These are phyloP conservation scores for Allantophomopsis cytisporea DNA, from an alignment of 2,329 filamentous ascomycete genomes.

Conservation along the genomic window DNA sequence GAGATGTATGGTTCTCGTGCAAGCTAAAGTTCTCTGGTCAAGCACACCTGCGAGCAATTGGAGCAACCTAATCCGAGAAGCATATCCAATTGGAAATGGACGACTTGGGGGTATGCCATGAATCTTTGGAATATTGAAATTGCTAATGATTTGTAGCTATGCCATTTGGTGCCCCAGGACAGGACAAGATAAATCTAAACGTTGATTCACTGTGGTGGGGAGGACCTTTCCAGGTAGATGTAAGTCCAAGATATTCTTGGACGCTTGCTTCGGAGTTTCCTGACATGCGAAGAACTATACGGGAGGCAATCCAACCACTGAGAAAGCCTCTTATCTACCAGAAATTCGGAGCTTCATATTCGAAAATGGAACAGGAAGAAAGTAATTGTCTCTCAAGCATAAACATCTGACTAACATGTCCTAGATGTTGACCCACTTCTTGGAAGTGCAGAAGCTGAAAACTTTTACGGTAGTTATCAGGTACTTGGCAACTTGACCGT, in stretches of 20 bases:
- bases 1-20: too few relatives aligned
- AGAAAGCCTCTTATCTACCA: conserved; percentile 21
- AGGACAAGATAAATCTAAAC: conserved; percentile 29
- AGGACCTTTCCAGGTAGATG: conserved; percentile 29
- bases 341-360: conserved; percentile 32
- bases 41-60: conserved; percentile 3
- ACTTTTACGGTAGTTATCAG: conserved; percentile 30
- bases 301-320: conserved; percentile 28
- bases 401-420: conserved; percentile 1
- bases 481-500: conserved; percentile 32
- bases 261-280: neutral
- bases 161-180: conserved; percentile 26
- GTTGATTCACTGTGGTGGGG: conserved; percentile 35
- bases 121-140: neutral
- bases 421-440: conserved; percentile 23
- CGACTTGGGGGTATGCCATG: conserved; percentile 24
- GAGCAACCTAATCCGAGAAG: conserved; percentile 18
- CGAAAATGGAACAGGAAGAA: conserved; percentile 31
- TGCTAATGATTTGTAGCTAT: conserved; percentile 17
- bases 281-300: conserved; percentile 23
- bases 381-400: conserved; percentile 1
- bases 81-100: conserved; percentile 34
- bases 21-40: conserved; percentile 1
- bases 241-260: conserved; percentile 8
- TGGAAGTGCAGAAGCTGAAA: conserved; percentile 14